These are phyloP conservation scores for Cymbopogon citratus DNA, from an alignment of 176 grass and related monocot genomes.

Conservation along the genomic window DNA sequence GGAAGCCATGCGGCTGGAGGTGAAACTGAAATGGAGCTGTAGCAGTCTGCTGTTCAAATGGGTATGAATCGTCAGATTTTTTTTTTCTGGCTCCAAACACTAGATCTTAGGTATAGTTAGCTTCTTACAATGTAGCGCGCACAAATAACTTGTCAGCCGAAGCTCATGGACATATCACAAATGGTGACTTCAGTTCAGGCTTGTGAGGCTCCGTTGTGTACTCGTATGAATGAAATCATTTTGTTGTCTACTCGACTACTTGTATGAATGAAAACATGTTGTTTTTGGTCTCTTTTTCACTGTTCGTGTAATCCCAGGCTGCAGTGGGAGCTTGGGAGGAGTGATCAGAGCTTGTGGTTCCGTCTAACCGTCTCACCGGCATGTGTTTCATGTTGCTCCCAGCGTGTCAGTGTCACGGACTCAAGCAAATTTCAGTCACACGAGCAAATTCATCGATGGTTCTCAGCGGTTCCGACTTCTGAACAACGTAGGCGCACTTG, in stretches of 20 bases:
- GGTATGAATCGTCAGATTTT: not conserved
- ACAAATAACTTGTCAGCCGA: not conserved
- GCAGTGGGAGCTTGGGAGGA: not conserved
- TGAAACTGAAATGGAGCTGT: not conserved
- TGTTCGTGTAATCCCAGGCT: not conserved
- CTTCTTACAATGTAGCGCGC: not conserved
- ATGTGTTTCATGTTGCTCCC: not conserved
- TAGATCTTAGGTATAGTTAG: conserved; percentile 17
- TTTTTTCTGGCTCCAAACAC: not conserved
- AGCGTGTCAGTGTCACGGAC: not conserved
- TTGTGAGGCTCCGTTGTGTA: not conserved
- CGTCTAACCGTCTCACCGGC: not conserved
- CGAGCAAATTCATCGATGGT: too few species aligned
- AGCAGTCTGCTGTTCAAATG: not conserved
- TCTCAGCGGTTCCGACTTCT: too few species aligned
- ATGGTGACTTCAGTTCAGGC: not conserved
- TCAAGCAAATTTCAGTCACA: too few species aligned
- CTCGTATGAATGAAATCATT: not conserved
- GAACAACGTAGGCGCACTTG: too few species aligned
- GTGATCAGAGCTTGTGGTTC: not conserved
- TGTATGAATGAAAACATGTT: not conserved
- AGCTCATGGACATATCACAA: too few species aligned
- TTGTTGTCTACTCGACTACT: not conserved
- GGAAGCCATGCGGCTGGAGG: not conserved
- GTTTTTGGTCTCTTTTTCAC: not conserved